phyloP scores from a whole-genome alignment of 148 eudicot genomes.

The Oxyria digyna region DNA sequence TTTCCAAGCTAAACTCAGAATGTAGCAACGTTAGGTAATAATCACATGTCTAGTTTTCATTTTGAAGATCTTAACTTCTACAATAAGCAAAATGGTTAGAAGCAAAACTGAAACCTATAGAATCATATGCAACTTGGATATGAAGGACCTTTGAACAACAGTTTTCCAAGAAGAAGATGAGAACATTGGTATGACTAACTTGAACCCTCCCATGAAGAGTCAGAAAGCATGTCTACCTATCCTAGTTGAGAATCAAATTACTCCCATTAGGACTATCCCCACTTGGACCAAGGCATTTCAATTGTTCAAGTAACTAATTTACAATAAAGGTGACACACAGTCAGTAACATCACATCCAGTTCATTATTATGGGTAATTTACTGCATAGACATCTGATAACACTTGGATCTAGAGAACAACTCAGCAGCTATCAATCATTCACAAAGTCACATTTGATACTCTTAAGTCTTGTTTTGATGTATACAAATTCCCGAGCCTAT shows the following conservation, averaged over 20 bases:
- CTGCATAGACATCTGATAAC: not conserved
- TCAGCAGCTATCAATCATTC: not conserved
- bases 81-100: not conserved
- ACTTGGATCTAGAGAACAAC: not conserved
- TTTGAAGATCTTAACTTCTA: not conserved
- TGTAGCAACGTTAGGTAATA: not conserved
- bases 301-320: not conserved
- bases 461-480: not conserved
- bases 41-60: not conserved
- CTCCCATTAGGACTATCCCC: not conserved
- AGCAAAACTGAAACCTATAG: too few species aligned
- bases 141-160: not conserved
- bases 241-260: not conserved
- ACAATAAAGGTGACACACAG: not conserved
- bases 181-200: too few species aligned
- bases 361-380: not conserved
- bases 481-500: too few species aligned
- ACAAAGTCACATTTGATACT: not conserved
- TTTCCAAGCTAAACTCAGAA: not conserved
- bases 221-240: not conserved
- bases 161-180: too few species aligned
- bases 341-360: not conserved
- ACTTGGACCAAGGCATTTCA: not conserved
- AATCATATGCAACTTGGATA: not conserved
- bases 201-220: not conserved